Conservation (phyloP, 345 rosid species). For the Euclidium syriacum region DNA sequence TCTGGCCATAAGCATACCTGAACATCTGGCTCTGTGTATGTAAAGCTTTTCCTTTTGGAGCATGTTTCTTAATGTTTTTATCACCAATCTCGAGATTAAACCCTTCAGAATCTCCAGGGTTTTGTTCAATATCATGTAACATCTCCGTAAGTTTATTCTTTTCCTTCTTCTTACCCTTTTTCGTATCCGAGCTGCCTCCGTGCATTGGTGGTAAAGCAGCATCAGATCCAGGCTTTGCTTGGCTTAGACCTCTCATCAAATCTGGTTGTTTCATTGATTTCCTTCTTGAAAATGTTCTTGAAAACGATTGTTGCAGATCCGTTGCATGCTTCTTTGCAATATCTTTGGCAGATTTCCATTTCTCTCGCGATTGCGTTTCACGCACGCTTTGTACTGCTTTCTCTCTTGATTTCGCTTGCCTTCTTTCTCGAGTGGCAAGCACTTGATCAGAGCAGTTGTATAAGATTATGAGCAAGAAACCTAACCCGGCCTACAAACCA, state of each 20-base stretch:
- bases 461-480: slow-evolving; percentile 70
- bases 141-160: slow-evolving; percentile 67
- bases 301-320: slow-evolving; percentile 61
- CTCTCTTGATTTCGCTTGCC: slow-evolving; percentile 80
- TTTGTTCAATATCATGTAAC: slow-evolving; percentile 70
- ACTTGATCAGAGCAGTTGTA: slow-evolving; percentile 98
- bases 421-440: slow-evolving; percentile 80
- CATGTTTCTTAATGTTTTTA: slow-evolving; percentile 53
- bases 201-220: slow-evolving; percentile 52
- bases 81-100: slow-evolving; percentile 80
- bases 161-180: slow-evolving; percentile 63
- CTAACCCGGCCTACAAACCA: slow-evolving; percentile 56
- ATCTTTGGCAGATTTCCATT: slow-evolving; percentile 90
- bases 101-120: slow-evolving; percentile 67
- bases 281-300: slow-evolving; percentile 77
- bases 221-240: slow-evolving; percentile 59
- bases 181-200: slow-evolving; percentile 20
- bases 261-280: slow-evolving; percentile 54
- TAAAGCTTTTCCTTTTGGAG: slow-evolving; percentile 73
- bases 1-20: slow-evolving; percentile 87
- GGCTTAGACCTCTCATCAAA: slow-evolving; percentile 40
- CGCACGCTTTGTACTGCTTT: slow-evolving; percentile 86
- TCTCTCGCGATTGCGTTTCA: slow-evolving; percentile 69
- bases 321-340: slow-evolving; percentile 76
- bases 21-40: slow-evolving; percentile 97